Evolutionary conservation across 345 rosid species (phyloP).

Genomic region (Pistacia vera): DNA sequence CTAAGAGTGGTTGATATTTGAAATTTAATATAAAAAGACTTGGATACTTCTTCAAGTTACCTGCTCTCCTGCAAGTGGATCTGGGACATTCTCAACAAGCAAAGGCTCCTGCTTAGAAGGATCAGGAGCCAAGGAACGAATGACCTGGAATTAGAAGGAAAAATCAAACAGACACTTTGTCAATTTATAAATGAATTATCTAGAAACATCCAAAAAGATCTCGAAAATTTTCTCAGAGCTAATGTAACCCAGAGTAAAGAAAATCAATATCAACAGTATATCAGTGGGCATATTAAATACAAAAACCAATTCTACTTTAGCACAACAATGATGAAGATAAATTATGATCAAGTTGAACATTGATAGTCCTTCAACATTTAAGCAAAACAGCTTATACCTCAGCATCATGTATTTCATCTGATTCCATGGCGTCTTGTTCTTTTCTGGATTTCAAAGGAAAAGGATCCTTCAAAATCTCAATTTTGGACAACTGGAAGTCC

Average conservation of each 20-base stretch:
- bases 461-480: constrained; percentile 83
- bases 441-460: constrained; percentile 68
- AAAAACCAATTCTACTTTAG: background rate
- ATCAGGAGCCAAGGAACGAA: constrained; percentile 61
- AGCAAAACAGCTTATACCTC: constrained; percentile 49
- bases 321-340: background rate
- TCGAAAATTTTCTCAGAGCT: background rate
- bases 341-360: background rate
- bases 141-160: constrained; percentile 47
- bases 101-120: constrained; percentile 67
- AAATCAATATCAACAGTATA: background rate
- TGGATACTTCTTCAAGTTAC: constrained; percentile 33
- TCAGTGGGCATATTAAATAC: background rate
- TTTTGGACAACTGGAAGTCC: constrained; percentile 79
- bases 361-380: background rate
- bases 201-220: background rate
- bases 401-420: constrained; percentile 49
- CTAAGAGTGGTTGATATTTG: background rate
- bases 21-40: constrained; percentile 1
- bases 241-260: background rate
- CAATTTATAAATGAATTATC: background rate
- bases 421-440: constrained; percentile 67
- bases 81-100: constrained; percentile 77
- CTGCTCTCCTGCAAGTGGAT: constrained; percentile 95
- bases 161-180: background rate